Evolutionary conservation across 108 stramenopile genomes (phyloP).

Genomic region (Cyclotella sp.): DNA sequence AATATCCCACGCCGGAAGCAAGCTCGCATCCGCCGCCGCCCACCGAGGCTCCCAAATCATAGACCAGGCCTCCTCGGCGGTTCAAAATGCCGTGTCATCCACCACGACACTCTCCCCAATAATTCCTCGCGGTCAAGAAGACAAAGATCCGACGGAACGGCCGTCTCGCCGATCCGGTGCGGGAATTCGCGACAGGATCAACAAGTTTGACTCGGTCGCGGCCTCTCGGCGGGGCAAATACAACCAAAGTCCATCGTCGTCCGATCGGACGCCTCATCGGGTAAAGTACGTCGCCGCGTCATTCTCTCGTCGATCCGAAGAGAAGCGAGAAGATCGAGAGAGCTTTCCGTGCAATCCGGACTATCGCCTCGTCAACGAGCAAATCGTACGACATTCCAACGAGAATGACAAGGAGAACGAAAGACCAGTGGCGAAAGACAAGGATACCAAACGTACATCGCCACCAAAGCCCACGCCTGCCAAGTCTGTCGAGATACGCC

Average conservation of each 20-base stretch:
- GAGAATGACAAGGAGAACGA: neutral
- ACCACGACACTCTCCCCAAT: constrained; percentile 7
- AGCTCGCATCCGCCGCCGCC: constrained; percentile 26
- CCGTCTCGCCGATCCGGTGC: neutral
- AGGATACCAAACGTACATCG: neutral
- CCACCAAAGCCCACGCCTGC: neutral
- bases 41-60: constrained; percentile 29
- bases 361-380: neutral
- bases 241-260: neutral
- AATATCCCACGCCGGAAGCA: constrained; percentile 31
- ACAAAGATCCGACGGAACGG: neutral
- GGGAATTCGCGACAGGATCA: constrained; percentile 26
- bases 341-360: neutral
- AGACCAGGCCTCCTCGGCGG: constrained; percentile 17
- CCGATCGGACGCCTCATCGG: neutral
- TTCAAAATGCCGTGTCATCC: constrained; percentile 5
- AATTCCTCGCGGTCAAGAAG: constrained; percentile 28
- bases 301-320: neutral
- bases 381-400: neutral
- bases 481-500: neutral
- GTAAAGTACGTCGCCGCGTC: neutral
- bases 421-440: neutral
- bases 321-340: neutral
- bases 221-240: neutral
- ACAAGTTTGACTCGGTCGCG: constrained; percentile 31